Evolutionary conservation across 2,329 filamentous ascomycete genomes (phyloP).

Genomic region (Monilinia laxa): DNA sequence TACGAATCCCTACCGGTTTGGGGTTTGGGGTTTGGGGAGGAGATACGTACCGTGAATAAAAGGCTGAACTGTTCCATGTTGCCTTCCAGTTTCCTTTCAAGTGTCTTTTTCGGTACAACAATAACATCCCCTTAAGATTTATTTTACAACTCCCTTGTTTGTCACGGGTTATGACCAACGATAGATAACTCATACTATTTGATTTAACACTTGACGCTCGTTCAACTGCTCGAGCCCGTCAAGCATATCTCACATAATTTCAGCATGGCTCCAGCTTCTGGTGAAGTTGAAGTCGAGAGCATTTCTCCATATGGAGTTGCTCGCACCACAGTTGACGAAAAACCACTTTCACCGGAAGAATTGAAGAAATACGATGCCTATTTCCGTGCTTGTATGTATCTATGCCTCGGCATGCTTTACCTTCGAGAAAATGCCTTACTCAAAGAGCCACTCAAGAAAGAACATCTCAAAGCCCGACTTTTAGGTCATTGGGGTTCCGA

Average conservation of each 20-base stretch:
- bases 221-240: not conserved
- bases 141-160: not conserved
- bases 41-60: not conserved
- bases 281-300: constrained; percentile 48
- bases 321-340: constrained; percentile 61
- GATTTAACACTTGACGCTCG: not conserved
- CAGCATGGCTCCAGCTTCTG: constrained; percentile 33
- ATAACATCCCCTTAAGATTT: not conserved
- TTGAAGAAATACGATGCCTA: constrained; percentile 68
- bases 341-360: constrained; percentile 64
- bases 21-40: not conserved
- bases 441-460: constrained; percentile 63
- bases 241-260: not conserved
- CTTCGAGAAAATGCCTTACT: constrained; percentile 72
- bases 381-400: constrained; percentile 72
- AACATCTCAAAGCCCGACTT: constrained; percentile 70
- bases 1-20: not conserved
- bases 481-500: constrained; percentile 79
- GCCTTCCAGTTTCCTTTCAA: not conserved
- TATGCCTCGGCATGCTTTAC: constrained; percentile 79
- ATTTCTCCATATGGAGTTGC: constrained; percentile 65
- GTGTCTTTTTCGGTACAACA: not conserved
- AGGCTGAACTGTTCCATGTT: not conserved
- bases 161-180: not conserved
- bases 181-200: not conserved